Evolutionary conservation across 140 eudicot genomes (phyloP), one percentile per base, ranked within the genome.

Genomic region (Ambrosia hybrid): DNA sequence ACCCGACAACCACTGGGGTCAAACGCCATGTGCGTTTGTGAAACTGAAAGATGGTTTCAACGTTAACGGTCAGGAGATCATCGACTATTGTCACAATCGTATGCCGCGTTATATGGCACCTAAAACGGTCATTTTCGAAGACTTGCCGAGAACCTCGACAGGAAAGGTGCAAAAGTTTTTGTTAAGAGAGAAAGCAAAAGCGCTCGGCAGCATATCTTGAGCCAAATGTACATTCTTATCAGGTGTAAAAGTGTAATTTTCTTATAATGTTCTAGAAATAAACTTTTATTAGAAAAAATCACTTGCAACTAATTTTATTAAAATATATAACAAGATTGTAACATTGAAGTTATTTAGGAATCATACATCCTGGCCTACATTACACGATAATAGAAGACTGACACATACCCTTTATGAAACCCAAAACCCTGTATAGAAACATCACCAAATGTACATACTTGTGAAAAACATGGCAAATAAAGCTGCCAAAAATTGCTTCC

Each of bases 1-100:
- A 36, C 96, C 91, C 0, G 96, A 89, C 68, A 62, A 89, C 74
- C 94, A 86, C 56, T 89, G 96, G 96, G 91, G 96, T 34, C 94
- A 89, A 78, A 89, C 94, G 1, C 94, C 94, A 3, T 87, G 94
- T 9, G 96, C 96, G 12, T 89, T 87, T 83, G 87, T 89, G 67
- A 85, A 80, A 81, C 68, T 86, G 75, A 89, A 87, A 33, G 91
- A 89, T 0, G 96, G 94, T 37, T 85, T 51, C 7, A 30, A 77
- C 17, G 73, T 57, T 1, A 43, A 68, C 4, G 72, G 78, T 39
- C 71, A 80, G 51, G 85, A 83, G 2, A 73, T 89, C 14, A 89
- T 89, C 21, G 67, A 75, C 26, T 89, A 82, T 45, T 89, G 94
- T 66, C 80, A 89, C 13, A 84, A 84, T 21, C 82, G 55, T 11